Evolutionary conservation across 495 filamentous ascomycete species (phyloP), one percentile per base, ranked within the genome.

Genomic region (Lentithecium fluviatile): DNA sequence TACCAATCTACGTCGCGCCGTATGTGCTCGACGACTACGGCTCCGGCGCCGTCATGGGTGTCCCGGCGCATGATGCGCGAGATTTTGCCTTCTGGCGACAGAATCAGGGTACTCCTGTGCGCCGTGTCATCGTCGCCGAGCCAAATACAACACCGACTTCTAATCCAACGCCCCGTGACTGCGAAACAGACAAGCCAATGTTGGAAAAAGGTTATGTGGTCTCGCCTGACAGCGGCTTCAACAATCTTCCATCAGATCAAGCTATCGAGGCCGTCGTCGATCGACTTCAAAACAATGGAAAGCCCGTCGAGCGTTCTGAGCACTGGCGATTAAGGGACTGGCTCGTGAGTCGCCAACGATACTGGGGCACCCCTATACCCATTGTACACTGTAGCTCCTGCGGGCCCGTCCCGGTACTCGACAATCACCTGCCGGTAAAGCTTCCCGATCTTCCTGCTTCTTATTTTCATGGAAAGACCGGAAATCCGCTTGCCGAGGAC

Each of bases 341-440:
- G 91, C 71, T 96, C 52, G 86, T 96, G 56, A 93, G 89, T 64
- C 81, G 91, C 20, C 91, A 96, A 69, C 79, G 91, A 52, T 95
- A 94, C 70, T 96, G 91, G 91, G 91, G 91, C 1, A 83, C 90
- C 2, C 91, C 91, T 0, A 95, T 96, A 57, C 91, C 91, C 13
- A 89, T 96, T 56, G 83, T 95, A 23, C 90, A 96, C 74, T 96
- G 91, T 66, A 71, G 70, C 19, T 78, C 78, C 12, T 96, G 91
- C 71, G 91, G 91, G 15, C 74, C 85, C 2, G 88, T 94, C 1
- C 87, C 90, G 0, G 91, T 96, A 1, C 88, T 89, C 0, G 79
- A 80, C 2, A 76, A 87, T 23, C 79, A 95, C 46, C 79, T 96
- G 13, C 91, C 91, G 0, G 89, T 96, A 2, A 73, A 80, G 55